Percentiles rank a stretch among this genome's conserved stretches.
phyloP scores from a whole-genome alignment of 2,329 filamentous ascomycete genomes.

The Scopulariopsis brevicaulis region DNA sequence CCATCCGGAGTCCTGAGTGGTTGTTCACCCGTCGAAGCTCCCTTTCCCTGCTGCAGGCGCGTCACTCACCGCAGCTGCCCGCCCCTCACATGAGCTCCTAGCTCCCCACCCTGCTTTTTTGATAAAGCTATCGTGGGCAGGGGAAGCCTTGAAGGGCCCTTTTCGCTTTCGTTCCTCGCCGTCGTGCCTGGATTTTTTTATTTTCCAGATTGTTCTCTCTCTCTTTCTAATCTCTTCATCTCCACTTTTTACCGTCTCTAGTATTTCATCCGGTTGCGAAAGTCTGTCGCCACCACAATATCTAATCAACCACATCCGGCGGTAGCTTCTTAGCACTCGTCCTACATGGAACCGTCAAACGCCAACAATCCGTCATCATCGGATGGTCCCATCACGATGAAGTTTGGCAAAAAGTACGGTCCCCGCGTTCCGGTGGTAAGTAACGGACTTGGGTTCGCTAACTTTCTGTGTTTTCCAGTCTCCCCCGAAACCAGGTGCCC shows the following conservation, averaged over 20 bases:
- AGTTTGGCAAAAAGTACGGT: constrained; percentile 48
- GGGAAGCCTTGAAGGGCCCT: background rate
- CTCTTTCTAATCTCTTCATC: background rate
- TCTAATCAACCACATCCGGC: background rate
- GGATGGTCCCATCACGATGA: constrained; percentile 29
- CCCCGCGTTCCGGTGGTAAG: background rate
- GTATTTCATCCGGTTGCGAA: background rate
- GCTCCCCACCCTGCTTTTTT: background rate
- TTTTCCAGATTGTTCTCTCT: background rate
- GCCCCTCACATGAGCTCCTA: background rate
- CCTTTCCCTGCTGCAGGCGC: background rate
- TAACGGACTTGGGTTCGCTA: constrained; percentile 6
- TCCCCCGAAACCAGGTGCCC: constrained; percentile 74
- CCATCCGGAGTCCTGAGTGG: background rate
- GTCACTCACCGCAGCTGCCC: constrained; percentile 1
- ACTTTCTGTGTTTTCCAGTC: constrained; percentile 25
- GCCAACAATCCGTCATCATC: background rate
- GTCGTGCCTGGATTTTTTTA: background rate
- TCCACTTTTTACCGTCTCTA: background rate
- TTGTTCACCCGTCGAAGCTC: background rate
- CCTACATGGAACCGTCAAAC: background rate
- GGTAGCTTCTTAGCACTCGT: background rate
- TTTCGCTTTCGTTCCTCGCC: background rate
- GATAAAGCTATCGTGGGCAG: background rate
- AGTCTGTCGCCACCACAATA: background rate